Evolutionary conservation across 805 yeast species (phyloP).

Genomic region (Starmera quercuum): DNA sequence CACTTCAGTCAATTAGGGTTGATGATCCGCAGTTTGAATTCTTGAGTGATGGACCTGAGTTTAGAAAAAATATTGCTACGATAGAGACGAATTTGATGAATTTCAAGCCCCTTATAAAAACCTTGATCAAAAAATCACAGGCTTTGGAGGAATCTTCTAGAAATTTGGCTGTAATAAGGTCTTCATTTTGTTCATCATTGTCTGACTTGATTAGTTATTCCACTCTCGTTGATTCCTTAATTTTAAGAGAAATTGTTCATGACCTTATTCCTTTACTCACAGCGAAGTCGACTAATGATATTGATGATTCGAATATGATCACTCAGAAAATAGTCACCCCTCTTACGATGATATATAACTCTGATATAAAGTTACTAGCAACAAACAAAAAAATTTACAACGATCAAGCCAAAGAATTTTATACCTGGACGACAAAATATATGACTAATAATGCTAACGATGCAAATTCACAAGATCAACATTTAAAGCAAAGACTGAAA

Average conservation of each 20-base stretch:
- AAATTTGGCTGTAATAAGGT: constrained; percentile 12
- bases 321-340: constrained; percentile 12
- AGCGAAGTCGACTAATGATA: constrained; percentile 12
- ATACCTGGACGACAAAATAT: constrained; percentile 1
- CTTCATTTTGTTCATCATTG: constrained; percentile 9
- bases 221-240: constrained; percentile 3
- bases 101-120: constrained; percentile 7
- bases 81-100: constrained; percentile 7
- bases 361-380: constrained; percentile 11
- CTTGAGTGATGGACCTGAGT: constrained; percentile 7
- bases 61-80: constrained; percentile 2
- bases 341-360: constrained; percentile 9
- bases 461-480: constrained; percentile 22
- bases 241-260: constrained; percentile 7
- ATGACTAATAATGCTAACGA: background rate
- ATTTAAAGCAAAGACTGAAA: constrained; percentile 25
- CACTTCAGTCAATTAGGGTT: background rate
- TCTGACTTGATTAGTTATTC: constrained; percentile 9
- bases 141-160: constrained; percentile 12
- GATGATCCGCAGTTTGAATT: constrained; percentile 5
- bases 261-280: constrained; percentile 11
- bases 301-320: constrained; percentile 12
- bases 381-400: constrained; percentile 7
- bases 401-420: constrained; percentile 7
- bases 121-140: constrained; percentile 12